A percentile compares a stretch with the other conserved stretches of the same genome.
Conservation (phyloP, 768 basidiomycete genomes). For the Russula dissimulans region DNA sequence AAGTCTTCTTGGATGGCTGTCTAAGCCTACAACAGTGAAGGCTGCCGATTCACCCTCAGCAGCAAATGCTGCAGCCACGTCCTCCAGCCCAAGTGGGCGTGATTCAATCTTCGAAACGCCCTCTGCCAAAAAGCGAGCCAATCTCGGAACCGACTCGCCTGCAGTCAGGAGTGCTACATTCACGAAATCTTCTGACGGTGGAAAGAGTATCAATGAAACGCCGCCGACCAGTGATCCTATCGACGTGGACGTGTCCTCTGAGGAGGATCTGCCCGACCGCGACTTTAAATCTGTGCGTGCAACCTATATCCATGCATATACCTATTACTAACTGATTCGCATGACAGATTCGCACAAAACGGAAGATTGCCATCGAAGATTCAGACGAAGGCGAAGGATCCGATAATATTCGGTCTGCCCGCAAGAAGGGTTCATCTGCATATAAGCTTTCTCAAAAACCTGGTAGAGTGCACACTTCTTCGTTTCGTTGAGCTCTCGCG, state of each 20-base stretch:
- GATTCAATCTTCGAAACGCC: conserved; percentile 19
- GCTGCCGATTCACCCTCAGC: conserved; percentile 7
- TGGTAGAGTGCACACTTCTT: background rate
- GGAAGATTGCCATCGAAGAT: conserved; percentile 59
- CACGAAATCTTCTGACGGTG: conserved; percentile 39
- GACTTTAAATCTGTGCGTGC: conserved; percentile 4
- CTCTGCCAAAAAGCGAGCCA: conserved; percentile 15
- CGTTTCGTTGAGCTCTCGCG: too few relatives aligned
- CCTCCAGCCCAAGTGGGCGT: conserved; percentile 16
- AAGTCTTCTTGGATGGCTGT: conserved; percentile 63
- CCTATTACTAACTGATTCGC: background rate
- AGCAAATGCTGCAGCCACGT: conserved; percentile 4
- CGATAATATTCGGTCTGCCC: background rate
- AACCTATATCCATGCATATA: background rate
- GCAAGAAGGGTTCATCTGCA: conserved; percentile 17
- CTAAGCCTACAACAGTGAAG: conserved; percentile 20
- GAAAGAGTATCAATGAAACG: conserved; percentile 42
- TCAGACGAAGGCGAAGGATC: conserved; percentile 52
- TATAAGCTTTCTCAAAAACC: conserved; percentile 13
- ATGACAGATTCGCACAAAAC: conserved; percentile 34
- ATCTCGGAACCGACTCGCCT: conserved; percentile 29
- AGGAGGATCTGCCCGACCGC: conserved; percentile 32
- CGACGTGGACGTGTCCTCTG: conserved; percentile 64
- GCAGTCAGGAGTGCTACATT: conserved; percentile 29
- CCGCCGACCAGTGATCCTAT: conserved; percentile 74